Evolutionary conservation across 352 stramenopile species (phyloP).

Genomic region (Phytopythium delawarense): DNA sequence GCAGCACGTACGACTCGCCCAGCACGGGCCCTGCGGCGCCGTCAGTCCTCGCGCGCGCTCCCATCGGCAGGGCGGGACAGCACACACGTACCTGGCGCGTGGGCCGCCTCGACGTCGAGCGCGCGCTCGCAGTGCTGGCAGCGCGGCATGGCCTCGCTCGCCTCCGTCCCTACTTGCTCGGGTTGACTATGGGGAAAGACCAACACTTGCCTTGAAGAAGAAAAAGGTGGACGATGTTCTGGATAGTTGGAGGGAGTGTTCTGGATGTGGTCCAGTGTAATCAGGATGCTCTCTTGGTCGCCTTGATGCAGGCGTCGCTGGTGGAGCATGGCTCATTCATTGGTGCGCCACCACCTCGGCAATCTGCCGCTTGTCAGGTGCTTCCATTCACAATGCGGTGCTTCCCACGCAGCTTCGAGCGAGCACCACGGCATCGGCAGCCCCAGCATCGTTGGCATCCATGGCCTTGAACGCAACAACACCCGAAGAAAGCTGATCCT

Average conservation of each 20-base stretch:
- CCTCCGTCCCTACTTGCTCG: constrained; percentile 6
- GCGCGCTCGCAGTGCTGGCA: constrained; percentile 31
- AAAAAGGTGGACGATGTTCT: background rate
- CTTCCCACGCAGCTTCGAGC: too few relatives aligned
- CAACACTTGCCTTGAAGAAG: background rate
- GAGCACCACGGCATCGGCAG: too few relatives aligned
- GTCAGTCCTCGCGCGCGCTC: background rate
- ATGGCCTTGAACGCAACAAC: too few relatives aligned
- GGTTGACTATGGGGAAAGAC: background rate
- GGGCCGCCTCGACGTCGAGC: constrained; percentile 34
- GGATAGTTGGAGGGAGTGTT: background rate
- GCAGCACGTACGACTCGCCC: constrained; percentile 72
- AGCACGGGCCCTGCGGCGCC: constrained; percentile 20
- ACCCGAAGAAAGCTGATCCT: too few relatives aligned
- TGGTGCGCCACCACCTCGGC: too few relatives aligned
- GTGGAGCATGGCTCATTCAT: too few relatives aligned
- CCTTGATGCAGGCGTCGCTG: too few relatives aligned
- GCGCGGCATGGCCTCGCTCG: constrained; percentile 13
- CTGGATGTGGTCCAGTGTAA: too few relatives aligned
- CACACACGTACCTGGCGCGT: constrained; percentile 21
- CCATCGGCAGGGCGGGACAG: background rate
- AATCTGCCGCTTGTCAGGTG: too few relatives aligned
- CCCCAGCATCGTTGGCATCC: too few relatives aligned
- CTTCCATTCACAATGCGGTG: too few relatives aligned
- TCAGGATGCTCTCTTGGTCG: too few relatives aligned